Conservation (phyloP, 1,139 yeast species). For the Geotrichum phurueaensis region DNA sequence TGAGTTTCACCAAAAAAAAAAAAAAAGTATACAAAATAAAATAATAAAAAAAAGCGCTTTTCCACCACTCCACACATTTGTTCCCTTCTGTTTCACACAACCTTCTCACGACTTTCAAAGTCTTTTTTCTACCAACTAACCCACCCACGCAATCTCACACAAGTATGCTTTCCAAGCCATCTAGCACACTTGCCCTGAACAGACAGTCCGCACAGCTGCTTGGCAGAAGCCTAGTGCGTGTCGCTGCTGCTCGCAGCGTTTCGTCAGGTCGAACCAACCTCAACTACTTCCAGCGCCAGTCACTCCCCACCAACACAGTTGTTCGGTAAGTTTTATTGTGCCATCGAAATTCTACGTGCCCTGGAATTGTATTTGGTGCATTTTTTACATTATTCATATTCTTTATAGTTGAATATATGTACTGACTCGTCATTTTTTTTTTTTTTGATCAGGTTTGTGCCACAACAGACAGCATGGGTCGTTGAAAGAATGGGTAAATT, state of each 20-base stretch:
- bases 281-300: conserved; percentile 61
- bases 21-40: neutral
- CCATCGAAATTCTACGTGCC: neutral
- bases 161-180: neutral
- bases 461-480: conserved; percentile 88
- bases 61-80: too few relatives aligned
- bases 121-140: neutral
- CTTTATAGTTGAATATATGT: neutral
- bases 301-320: conserved; percentile 67
- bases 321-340: conserved; percentile 35
- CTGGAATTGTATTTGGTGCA: neutral
- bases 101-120: neutral
- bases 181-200: neutral
- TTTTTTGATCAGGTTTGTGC: conserved; percentile 48
- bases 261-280: conserved; percentile 24
- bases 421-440: neutral
- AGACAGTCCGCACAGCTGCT: neutral
- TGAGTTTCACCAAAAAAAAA: neutral
- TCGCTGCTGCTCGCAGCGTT: neutral
- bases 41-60: too few relatives aligned
- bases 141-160: neutral
- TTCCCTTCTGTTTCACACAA: too few relatives aligned
- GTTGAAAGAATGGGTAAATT: conserved; percentile 90
- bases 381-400: neutral
- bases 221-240: neutral